Base-by-base conservation (phyloP, 371 early-diverging fungal species). In the Mortierella sp. region DNA sequence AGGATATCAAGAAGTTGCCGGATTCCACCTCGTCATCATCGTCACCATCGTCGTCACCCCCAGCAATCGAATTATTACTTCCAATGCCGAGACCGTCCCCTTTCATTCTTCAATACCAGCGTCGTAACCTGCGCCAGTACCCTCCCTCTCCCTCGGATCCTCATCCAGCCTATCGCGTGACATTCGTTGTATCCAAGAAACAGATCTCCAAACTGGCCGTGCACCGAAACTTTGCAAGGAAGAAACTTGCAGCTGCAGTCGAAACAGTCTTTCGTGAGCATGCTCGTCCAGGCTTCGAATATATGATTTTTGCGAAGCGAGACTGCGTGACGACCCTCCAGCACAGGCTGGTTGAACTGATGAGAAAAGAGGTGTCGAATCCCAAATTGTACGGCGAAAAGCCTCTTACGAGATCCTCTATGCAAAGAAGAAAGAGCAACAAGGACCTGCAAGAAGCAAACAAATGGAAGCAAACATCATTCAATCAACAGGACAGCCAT, bases 271-370 rank as follows among this genome's bases (percentile, higher is more conserved):
- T 72, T 34, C 66, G 62, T 17, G 49, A 56, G 1, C 61, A 72
- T 31, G 72, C 72, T 7, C 53, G 72, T 8, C 62, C 48, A 21
- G 72, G 72, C n/a, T 57, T 49, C 24, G 72, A 72, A 17, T 72
- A 41, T n/a, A 51, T 72, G 39, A 48, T 72, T 4, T 72, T 72
- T 30, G 66, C 66, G 6, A 66, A 60, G 23, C 60, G 31, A 30
- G 34, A 50, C 4, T 50, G 39, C 21, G 34, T 72, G 14, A 61
- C 49, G 1, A 66, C 54, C 17, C 19, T 66, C 1, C 72, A 72
- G 34, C 43, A 27, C 7, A 48, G 52, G 15, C 23, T 72, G 44
- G 37, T 53, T 17, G 43, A 66, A 23, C 3, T 51, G 14, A 42
- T 72, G 58, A 57, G 26, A 30, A 57, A 41, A 9, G 53, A 21